Evolutionary conservation across 139 green algal species (phyloP), one percentile per base, ranked within the genome.

Genomic region (Tetradesmus obliquus): DNA sequence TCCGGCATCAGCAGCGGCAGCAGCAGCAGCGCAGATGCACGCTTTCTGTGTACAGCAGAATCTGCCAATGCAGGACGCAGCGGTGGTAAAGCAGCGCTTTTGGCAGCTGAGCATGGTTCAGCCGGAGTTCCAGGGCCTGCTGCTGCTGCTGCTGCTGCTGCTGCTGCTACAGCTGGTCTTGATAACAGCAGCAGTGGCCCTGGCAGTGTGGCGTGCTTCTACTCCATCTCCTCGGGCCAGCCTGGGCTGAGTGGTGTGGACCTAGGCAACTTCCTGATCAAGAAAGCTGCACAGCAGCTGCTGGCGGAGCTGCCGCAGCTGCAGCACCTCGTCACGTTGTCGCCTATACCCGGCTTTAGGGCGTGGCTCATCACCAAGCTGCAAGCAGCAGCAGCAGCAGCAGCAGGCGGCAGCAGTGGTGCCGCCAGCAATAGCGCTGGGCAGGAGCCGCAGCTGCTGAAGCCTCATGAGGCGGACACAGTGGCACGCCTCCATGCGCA

Each of bases 221-320:
- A 98, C 92, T 97, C 95, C 76, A 98, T 98, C 71, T 96, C 93
- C 6, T 93, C 94, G 66, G 94, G 91, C 13, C 94, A 98, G 93
- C 80, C 88, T 55, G 96, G 96, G 0, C 93, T 98, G 45, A 51
- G 84, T 10, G 96, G 97, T 1, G 93, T 99, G n/a, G 97, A 99
- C 53, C 91, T 98, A 20, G 97, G 97, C 55, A 96, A 97, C 93
- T 97, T 95, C 82, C 94, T 98, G 13, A 98, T 98, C 93, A 97
- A 97, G 91, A 92, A 90, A 6, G 93, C 85, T 7, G 94, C 93
- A 1, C 71, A 91, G 55, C 57, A 58, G 62, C 72, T 97, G 76
- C 87, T 94, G 87, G 79, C 80, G 0, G 94, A 97, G 93, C 83
- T 96, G 51, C 95, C 95, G 54, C 88, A 62, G 74, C 24, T 98